phyloP scores from a whole-genome alignment of 805 yeast genomes.

The Saccharomycopsis selenospora region DNA sequence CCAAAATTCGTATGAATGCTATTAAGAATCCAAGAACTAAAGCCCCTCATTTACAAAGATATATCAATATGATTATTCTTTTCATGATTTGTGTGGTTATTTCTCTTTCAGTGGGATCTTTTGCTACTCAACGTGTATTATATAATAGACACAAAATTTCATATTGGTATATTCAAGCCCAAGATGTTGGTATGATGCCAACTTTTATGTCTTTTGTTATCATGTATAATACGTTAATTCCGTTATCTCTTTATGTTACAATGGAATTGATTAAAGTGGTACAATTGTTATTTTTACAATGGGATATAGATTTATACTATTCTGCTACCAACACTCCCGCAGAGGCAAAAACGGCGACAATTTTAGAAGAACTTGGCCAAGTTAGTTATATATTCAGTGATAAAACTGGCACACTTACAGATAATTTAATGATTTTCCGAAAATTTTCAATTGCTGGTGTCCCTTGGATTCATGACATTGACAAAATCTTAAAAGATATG shows the following conservation, averaged over 20 bases:
- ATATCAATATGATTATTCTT: conserved; percentile 74
- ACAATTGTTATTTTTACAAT: conserved; percentile 74
- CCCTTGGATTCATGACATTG: conserved; percentile 81
- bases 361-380: conserved; percentile 94
- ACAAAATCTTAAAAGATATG: conserved; percentile 32
- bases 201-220: conserved; percentile 93
- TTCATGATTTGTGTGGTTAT: conserved; percentile 85
- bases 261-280: conserved; percentile 91
- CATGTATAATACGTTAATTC: conserved; percentile 95
- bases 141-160: conserved; percentile 33
- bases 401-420: conserved; percentile 96
- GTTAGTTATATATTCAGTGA: conserved; percentile 93
- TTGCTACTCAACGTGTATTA: conserved; percentile 63
- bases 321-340: conserved; percentile 80
- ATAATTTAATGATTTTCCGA: conserved; percentile 86
- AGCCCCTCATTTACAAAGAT: conserved; percentile 83
- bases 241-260: conserved; percentile 88
- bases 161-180: conserved; percentile 66
- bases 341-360: conserved; percentile 91
- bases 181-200: conserved; percentile 80
- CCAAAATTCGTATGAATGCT: conserved; percentile 93
- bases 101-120: conserved; percentile 66
- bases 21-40: conserved; percentile 82
- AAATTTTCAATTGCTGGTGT: conserved; percentile 83
- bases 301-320: conserved; percentile 94